Percentiles rank a stretch among this genome's conserved stretches.
Conservation (phyloP, 2,329 filamentous ascomycete genomes). For the Fusarium falciforme region DNA sequence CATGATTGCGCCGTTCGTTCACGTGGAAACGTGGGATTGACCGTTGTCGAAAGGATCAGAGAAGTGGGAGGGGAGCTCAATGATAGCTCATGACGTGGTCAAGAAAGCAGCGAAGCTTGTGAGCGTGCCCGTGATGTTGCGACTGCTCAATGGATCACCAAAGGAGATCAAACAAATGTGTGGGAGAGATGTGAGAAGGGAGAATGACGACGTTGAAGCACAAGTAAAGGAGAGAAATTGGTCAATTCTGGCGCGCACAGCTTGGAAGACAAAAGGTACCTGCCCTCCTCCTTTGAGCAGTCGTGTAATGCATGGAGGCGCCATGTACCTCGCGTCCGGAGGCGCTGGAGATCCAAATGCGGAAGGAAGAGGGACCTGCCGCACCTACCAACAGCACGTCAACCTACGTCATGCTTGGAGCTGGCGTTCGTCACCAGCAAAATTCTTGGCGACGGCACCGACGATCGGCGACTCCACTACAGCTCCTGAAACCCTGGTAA, state of each 20-base stretch:
- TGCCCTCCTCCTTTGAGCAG: constrained; percentile 3
- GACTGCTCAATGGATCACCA: constrained; percentile 14
- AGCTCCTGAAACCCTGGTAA: constrained; percentile 7
- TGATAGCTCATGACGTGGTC: constrained; percentile 22
- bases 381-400: background rate
- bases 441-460: constrained; percentile 35
- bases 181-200: background rate
- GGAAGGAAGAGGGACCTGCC: constrained; percentile 3
- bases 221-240: background rate
- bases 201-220: background rate
- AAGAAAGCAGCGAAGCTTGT: constrained; percentile 3
- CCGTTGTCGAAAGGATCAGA: constrained; percentile 1
- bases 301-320: constrained; percentile 23
- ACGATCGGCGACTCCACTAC: constrained; percentile 33
- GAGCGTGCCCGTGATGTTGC: background rate
- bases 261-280: constrained; percentile 2
- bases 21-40: constrained; percentile 2
- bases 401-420: constrained; percentile 32
- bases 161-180: background rate
- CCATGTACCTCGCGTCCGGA: constrained; percentile 20
- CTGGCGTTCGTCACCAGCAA: constrained; percentile 13
- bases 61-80: constrained; percentile 4
- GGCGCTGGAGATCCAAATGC: background rate
- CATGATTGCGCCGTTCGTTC: constrained; percentile 27
- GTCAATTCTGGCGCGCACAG: background rate